Base-by-base conservation (phyloP, 139 green algal genomes). In the Volvox reticuliferus region DNA sequence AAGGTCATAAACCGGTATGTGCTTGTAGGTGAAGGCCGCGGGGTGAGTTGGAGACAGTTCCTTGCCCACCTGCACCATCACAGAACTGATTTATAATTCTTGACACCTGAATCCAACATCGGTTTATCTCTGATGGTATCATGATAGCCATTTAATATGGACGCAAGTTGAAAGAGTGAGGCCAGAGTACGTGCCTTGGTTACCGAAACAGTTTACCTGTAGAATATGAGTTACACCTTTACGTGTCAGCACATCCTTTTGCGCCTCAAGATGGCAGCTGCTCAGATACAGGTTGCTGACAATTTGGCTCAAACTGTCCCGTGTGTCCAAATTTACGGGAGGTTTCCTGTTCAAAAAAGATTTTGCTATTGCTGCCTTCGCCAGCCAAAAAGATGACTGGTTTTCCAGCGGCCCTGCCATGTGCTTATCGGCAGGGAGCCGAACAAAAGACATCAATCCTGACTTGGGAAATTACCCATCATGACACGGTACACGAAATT, bases 191-290 rank as follows among this genome's bases (percentile, higher is more conserved):
- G 0, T 68, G 79, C 37, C 44, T 22, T 37, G 22, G 37, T 14
- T 68, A 5, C 18, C 17, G 24, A 80, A 22, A 50, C 0, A 21
- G 37, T 68, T 1, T 19, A 88, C 92, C 73, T 94, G 92, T 1
- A 94, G 86, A 14, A 94, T 63, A 55, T 94, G 92, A 1, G 92
- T 92, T 30, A 94, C 63, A 17, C 89, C 89, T 30, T 30, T 28
- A 35, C 32, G 24, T n/a, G 44, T 69, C 32, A 93, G 63, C 6
- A 73, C 35, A 3, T 62, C n/a, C 5, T 76, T 50, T 32, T 89
- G 85, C 3, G 85, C 85, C 44, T 89, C 85, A 21, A 89, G 69
- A 50, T 89, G 85, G 21, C 69, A 89, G 85, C 37, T 73, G 69
- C 19, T 44, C 6, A 89, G 68, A 12, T 89, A 89, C 18, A 89